Conservation (phyloP, 345 rosid species). For the Combretum micranthum region DNA sequence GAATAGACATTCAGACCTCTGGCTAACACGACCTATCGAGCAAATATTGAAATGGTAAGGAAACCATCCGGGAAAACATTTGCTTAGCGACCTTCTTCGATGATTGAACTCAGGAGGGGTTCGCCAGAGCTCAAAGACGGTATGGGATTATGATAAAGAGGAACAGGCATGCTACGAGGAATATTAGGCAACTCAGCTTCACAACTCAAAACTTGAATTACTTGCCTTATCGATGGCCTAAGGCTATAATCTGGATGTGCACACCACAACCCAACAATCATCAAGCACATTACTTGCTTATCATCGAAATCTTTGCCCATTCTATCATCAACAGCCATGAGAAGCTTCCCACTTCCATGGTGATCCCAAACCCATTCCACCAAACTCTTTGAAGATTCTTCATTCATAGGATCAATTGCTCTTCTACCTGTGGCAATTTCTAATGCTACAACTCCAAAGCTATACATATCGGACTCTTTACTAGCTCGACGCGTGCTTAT, state of each 20-base stretch:
- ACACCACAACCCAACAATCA: conserved; percentile 56
- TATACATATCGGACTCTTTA: conserved; percentile 40
- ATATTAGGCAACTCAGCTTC: conserved; percentile 36
- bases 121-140: conserved; percentile 19
- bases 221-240: conserved; percentile 50
- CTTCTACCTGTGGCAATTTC: conserved; percentile 40
- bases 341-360: conserved; percentile 23
- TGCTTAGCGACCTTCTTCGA: conserved; percentile 27
- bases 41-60: too few species aligned
- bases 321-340: conserved; percentile 25
- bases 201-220: conserved; percentile 37
- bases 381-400: conserved; percentile 16
- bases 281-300: conserved; percentile 27
- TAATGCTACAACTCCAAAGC: conserved; percentile 37
- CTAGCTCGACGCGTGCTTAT: conserved; percentile 38
- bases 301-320: conserved; percentile 24
- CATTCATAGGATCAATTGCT: conserved; percentile 17
- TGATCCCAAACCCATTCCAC: conserved; percentile 49
- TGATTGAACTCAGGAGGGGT: conserved; percentile 12
- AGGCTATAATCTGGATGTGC: conserved; percentile 39
- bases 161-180: conserved; percentile 36
- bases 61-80: too few species aligned
- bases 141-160: conserved; percentile 21
- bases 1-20: too few species aligned
- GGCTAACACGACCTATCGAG: too few species aligned